Base-by-base conservation (phyloP, 192 early-diverging fungal genomes). In the Umbelopsis sp. region DNA sequence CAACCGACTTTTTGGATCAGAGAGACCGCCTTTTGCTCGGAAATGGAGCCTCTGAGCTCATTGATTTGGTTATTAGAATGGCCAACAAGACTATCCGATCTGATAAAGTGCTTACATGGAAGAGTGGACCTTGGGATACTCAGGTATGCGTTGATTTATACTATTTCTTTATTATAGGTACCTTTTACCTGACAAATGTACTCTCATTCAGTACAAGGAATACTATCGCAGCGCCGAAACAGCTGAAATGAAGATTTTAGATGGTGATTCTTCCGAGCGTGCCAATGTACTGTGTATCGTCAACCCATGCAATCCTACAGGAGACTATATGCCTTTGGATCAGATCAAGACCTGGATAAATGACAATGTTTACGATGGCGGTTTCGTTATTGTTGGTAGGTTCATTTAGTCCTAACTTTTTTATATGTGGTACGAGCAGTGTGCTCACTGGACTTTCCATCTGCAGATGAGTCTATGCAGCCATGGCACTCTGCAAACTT, bases 381-480 rank as follows among this genome's bases (percentile, higher is more conserved):
- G 93, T 45, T 87, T 89, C 41, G 92, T 92, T 65, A 86, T 96
- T 73, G 89, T 96, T 69, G 94, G 90, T 91, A 78, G 68, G 84
- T 78, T 12, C 45, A 47, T 12, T 47, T 47, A 20, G 45, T 10
- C 16, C 14, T 4, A n/a, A 24, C 32, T 68, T 67, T 56, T 68
- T 17, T 56, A 43, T 14, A n/a, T 6, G 47, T 16, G 47, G 47
- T 3, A 49, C 16, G 47, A 5, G 2, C 45, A 47, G 20, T 47
- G 10, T 16, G 36, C 21, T 32, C 4, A 24, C 24, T 52, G 24
- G 21, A 49, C 25, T 29, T 31, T 31, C 36, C 8, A 4, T n/a
- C n/a, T n/a, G n/a, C 73, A 89, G 90, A 96, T 76, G 94, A 96
- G 81, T 96, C 94, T 0, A 96, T 96, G 94, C 94, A 96, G 82